phyloP scores from a whole-genome alignment of 139 green algal genomes.

The Micractinium sp. region DNA sequence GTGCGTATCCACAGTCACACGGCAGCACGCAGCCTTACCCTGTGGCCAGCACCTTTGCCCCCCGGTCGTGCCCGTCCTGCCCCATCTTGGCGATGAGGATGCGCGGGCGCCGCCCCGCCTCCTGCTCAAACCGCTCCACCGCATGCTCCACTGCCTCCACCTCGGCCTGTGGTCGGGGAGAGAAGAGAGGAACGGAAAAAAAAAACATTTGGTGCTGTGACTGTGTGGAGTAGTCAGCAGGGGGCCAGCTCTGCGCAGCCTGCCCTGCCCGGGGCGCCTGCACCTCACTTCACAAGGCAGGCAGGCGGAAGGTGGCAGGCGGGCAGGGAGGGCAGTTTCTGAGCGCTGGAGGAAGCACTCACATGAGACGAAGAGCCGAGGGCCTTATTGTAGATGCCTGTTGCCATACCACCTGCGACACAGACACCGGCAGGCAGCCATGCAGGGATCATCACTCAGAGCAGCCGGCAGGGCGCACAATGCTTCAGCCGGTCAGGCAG shows the following conservation, averaged over 20 bases:
- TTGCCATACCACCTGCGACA: slow-evolving; percentile 42
- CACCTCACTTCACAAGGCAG: background rate
- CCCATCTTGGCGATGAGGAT: slow-evolving; percentile 79
- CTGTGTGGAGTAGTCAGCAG: background rate
- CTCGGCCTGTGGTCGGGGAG: slow-evolving; percentile 1
- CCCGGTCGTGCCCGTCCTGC: slow-evolving; percentile 74
- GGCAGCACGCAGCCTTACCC: slow-evolving; percentile 26
- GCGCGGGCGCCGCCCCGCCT: slow-evolving; percentile 60
- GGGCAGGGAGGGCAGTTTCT: background rate
- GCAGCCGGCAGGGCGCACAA: too few relatives aligned
- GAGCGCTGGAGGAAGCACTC: background rate
- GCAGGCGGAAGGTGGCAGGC: background rate
- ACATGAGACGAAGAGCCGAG: slow-evolving; percentile 11
- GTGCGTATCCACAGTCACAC: background rate
- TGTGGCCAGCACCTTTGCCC: slow-evolving; percentile 67
- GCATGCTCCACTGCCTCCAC: slow-evolving; percentile 38
- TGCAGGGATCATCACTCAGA: background rate
- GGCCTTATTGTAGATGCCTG: slow-evolving; percentile 57
- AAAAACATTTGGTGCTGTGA: too few relatives aligned
- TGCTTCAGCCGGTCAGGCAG: too few relatives aligned
- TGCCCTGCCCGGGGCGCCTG: too few relatives aligned
- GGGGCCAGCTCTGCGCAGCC: background rate
- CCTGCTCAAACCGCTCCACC: slow-evolving; percentile 52
- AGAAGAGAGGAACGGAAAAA: background rate
- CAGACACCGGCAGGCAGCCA: background rate